A percentile compares a stretch with the other conserved stretches of the same genome.
phyloP scores from a whole-genome alignment of 768 basidiomycete genomes.

The Goffeauzyma gilvescens region DNA sequence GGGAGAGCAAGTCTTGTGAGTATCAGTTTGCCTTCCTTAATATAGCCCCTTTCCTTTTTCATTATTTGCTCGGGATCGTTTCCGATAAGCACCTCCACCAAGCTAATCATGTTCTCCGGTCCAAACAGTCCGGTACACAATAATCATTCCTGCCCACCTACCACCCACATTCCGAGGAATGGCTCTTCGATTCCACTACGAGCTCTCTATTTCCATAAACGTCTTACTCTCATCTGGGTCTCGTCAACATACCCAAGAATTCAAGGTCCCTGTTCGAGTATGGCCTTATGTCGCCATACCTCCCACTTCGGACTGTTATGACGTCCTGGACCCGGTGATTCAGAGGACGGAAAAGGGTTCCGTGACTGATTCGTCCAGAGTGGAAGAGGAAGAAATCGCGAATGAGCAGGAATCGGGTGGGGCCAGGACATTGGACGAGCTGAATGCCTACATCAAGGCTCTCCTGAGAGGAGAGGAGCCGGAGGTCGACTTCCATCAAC shows the following conservation, averaged over 20 bases:
- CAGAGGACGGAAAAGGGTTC: conserved; percentile 31
- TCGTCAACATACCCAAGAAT: conserved; percentile 41
- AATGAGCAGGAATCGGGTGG: not conserved
- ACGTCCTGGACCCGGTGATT: conserved; percentile 61
- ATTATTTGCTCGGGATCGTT: not conserved
- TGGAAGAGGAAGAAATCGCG: not conserved
- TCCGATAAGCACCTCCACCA: not conserved
- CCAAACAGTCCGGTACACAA: conserved; percentile 57
- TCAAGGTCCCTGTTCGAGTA: conserved; percentile 67
- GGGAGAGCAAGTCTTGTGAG: conserved; percentile 66
- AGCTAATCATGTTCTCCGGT: not conserved
- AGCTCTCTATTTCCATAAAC: conserved; percentile 69
- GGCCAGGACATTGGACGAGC: not conserved
- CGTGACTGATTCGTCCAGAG: not conserved
- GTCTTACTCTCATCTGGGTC: conserved; percentile 15
- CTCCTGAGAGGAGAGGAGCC: not conserved
- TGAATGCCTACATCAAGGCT: not conserved
- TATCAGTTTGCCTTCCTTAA: conserved; percentile 15
- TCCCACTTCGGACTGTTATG: conserved; percentile 40
- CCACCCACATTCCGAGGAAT: conserved; percentile 84
- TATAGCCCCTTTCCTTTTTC: not conserved
- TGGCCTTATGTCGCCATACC: conserved; percentile 68
- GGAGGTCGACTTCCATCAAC: conserved; percentile 6
- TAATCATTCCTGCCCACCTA: conserved; percentile 54
- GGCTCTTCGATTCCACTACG: conserved; percentile 66